Conservation (phyloP, 345 rosid species). For the Cardamine resedifolia region DNA sequence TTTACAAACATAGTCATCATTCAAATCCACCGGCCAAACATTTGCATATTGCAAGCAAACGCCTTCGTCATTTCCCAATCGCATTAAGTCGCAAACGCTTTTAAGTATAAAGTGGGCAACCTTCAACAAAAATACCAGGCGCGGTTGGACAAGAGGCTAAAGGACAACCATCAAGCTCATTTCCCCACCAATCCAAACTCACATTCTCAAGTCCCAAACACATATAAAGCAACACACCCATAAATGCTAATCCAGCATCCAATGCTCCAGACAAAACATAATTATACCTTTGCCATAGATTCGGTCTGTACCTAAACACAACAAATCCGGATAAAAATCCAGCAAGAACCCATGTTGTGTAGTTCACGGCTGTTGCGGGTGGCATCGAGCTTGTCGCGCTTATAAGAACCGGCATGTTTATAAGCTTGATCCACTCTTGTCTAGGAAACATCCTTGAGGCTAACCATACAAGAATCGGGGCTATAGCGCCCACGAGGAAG, state of each 20-base stretch:
- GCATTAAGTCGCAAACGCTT: background rate
- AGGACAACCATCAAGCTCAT: slow-evolving; percentile 94
- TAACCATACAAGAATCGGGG: slow-evolving; percentile 75
- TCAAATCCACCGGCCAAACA: background rate
- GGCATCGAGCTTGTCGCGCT: slow-evolving; percentile 91
- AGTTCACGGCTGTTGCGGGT: slow-evolving; percentile 98
- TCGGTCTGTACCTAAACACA: slow-evolving; percentile 69
- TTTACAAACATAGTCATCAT: background rate
- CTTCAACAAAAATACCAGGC: slow-evolving; percentile 56
- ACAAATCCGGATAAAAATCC: slow-evolving; percentile 91
- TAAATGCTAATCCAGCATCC: slow-evolving; percentile 94
- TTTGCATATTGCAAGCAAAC: background rate
- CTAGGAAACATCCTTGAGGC: slow-evolving; percentile 73
- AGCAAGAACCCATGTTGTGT: slow-evolving; percentile 77
- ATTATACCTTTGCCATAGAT: slow-evolving; percentile 80
- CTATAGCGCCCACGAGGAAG: slow-evolving; percentile 78
- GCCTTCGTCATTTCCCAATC: background rate
- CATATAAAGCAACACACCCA: slow-evolving; percentile 85
- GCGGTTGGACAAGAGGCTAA: slow-evolving; percentile 90
- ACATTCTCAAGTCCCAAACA: slow-evolving; percentile 79
- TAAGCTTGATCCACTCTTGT: slow-evolving; percentile 82
- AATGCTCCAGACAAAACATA: slow-evolving; percentile 90
- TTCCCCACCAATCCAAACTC: slow-evolving; percentile 90
- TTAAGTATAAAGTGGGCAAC: slow-evolving; percentile 73
- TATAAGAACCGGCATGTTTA: slow-evolving; percentile 88